A percentile compares a stretch with the other conserved stretches of the same genome.
Evolutionary conservation across 208 protist species (phyloP).

Genomic region (Naegleria gruberi): DNA sequence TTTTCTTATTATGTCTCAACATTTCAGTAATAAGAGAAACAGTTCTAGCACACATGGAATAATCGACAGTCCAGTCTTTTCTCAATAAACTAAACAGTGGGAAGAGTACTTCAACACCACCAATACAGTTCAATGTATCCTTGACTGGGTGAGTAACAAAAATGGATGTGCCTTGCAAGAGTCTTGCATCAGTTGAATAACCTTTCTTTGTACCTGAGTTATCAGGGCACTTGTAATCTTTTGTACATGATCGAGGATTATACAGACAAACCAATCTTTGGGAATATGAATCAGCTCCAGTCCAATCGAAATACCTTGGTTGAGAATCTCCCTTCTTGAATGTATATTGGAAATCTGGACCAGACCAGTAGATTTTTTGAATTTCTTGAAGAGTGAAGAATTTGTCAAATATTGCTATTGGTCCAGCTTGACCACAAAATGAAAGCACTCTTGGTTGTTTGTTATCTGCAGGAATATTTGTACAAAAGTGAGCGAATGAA

Average conservation of each 20-base stretch:
- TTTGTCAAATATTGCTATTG: conserved; percentile 15
- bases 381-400: not conserved
- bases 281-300: not conserved
- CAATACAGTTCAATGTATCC: conserved; percentile 19
- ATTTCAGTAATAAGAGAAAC: conserved; percentile 8
- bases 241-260: conserved; percentile 8
- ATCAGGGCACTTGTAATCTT: not conserved
- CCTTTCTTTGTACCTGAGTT: not conserved
- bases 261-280: not conserved
- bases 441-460: not conserved
- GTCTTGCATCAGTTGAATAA: not conserved
- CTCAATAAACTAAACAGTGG: conserved; percentile 17
- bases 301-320: conserved; percentile 7
- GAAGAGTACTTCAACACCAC: conserved; percentile 1
- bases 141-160: not conserved
- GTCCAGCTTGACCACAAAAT: conserved; percentile 8
- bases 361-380: not conserved
- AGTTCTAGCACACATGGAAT: conserved; percentile 13
- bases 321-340: conserved; percentile 8
- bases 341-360: conserved; percentile 18
- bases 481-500: not conserved
- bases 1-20: not conserved
- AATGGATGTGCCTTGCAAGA: not conserved
- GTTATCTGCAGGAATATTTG: not conserved
- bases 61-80: conserved; percentile 17